Evolutionary conservation across 805 yeast genomes (phyloP).

Genomic region (Nakazawaea pomicola): DNA sequence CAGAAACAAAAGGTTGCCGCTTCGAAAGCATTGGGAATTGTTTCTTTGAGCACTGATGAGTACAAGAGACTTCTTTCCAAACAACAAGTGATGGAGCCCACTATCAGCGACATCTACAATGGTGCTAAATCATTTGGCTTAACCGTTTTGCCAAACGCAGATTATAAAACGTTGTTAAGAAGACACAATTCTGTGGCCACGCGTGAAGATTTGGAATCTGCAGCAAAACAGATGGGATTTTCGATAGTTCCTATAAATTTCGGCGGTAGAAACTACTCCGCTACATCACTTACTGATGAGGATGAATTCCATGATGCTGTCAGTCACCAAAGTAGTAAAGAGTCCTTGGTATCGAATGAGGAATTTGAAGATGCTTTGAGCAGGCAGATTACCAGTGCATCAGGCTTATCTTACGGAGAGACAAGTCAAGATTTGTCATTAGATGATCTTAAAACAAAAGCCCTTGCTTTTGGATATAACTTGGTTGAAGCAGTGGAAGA

Average conservation of each 20-base stretch:
- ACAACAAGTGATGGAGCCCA: constrained; percentile 10
- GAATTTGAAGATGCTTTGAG: constrained; percentile 14
- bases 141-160: constrained; percentile 39
- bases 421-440: constrained; percentile 22
- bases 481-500: no score
- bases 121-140: constrained; percentile 37
- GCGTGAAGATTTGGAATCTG: constrained; percentile 5
- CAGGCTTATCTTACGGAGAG: no score
- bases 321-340: constrained; percentile 11
- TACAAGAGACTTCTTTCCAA: constrained; percentile 12
- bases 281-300: constrained; percentile 6
- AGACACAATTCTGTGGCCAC: constrained; percentile 12
- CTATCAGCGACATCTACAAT: constrained; percentile 12
- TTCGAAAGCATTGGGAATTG: constrained; percentile 13
- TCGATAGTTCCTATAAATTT: constrained; percentile 8
- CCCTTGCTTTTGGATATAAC: constrained; percentile 29
- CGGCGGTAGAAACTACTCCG: neutral
- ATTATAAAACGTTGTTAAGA: constrained; percentile 31
- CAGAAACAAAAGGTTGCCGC: constrained; percentile 14
- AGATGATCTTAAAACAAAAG: constrained; percentile 28
- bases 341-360: constrained; percentile 12
- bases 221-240: constrained; percentile 11
- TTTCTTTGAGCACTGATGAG: constrained; percentile 13
- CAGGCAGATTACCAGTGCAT: no score
- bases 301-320: constrained; percentile 16